Evolutionary conservation across 2,329 filamentous ascomycete species (phyloP), one percentile per base, ranked within the genome.

Genomic region (Chrysoporthe cubensis): DNA sequence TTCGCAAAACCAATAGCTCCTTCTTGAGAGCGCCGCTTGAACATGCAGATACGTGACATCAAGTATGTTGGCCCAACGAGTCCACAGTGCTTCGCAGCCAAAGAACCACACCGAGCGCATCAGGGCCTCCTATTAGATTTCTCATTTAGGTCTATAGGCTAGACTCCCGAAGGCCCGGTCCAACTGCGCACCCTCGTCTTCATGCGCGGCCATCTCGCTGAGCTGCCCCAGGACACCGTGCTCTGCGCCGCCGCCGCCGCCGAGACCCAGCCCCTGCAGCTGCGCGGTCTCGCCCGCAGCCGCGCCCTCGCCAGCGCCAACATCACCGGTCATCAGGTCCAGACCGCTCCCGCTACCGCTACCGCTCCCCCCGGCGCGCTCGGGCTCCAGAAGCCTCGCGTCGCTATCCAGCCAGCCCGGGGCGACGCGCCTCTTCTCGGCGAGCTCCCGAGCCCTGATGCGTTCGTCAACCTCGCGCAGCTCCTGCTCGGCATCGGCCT

Each of bases 381-480:
- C 88, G 0, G 92, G 92, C 78, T 91, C 85, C 63, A 95, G 77
- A 60, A 95, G 80, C 64, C 88, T 82, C 62, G 87, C 85, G 66
- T 92, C 89, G 73, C 90, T 91, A 74, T 95, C 92, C 73, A 95
- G 79, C 90, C 91, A 96, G 0, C 92, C 92, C 0, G 92, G 92
- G 13, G 92, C 92, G 21, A 94, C 85, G 65, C 91, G 83, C 72
- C 93, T 83, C 84, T 94, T 95, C 86, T 94, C 91, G 4, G 90
- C 90, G 70, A 94, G 80, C 71, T 94, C 91, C 67, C 89, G 83
- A 50, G 85, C 87, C 67, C 78, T 80, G 67, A 91, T 87, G 62
- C 81, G 84, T 69, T 90, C 87, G 73, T 96, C 90, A 81, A 96
- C 92, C 26, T 86, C 87, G 64, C 83, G 80, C 65, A 97, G 82